phyloP scores from a whole-genome alignment of 805 yeast species.

The Candida tibetensis region DNA sequence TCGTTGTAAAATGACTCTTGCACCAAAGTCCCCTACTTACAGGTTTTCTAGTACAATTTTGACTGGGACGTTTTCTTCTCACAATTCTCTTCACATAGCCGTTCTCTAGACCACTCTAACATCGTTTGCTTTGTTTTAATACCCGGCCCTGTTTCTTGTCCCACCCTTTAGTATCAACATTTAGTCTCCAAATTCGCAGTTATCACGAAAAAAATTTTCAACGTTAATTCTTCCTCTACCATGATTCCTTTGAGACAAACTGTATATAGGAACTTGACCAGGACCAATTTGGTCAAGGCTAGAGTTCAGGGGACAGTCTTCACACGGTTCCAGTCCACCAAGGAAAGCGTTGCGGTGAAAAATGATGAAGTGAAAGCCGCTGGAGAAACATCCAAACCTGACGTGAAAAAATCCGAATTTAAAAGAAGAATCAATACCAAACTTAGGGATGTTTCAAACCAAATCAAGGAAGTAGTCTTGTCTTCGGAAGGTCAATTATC shows the following conservation, averaged over 20 bases:
- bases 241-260: constrained; percentile 20
- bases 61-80: background rate
- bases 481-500: constrained; percentile 16
- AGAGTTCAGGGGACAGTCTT: constrained; percentile 6
- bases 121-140: too few species aligned
- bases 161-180: too few species aligned
- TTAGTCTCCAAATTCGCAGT: too few species aligned
- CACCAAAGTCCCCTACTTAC: too few species aligned
- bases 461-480: constrained; percentile 25
- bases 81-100: background rate
- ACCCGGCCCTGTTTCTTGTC: too few species aligned
- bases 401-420: background rate
- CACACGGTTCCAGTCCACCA: constrained; percentile 9
- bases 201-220: constrained; percentile 6
- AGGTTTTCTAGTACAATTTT: too few species aligned
- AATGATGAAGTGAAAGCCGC: constrained; percentile 2
- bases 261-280: constrained; percentile 11
- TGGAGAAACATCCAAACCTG: background rate
- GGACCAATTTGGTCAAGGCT: constrained; percentile 8
- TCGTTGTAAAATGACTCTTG: too few species aligned
- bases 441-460: constrained; percentile 33
- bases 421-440: constrained; percentile 20
- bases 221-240: background rate
- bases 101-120: too few species aligned
- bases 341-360: background rate